Base-by-base conservation (phyloP, 768 basidiomycete genomes). In the Ramaria rubella region DNA sequence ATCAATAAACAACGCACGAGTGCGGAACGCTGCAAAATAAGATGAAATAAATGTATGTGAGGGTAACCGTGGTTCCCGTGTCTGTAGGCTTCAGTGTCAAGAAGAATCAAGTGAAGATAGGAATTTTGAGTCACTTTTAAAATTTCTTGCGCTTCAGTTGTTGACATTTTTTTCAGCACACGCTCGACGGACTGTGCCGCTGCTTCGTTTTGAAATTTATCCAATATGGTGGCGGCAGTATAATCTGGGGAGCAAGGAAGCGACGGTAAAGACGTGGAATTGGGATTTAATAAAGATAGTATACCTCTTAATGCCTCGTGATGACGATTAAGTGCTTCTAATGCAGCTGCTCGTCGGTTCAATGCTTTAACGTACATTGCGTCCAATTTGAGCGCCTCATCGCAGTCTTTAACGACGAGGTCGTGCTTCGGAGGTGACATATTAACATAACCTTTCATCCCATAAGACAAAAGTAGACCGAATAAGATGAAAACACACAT, bases 21-120 rank as follows among this genome's bases (percentile, higher is more conserved):
- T 76, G 61, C 96, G 85, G 87, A 98, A 98, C 8, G 96, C 96
- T 58, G 92, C 87, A 67, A 98, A 93, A 75, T 98, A 99, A 0
- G 95, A 90, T 12, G 87, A 86, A 62, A 96, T 87, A 72, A 99
- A 96, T 0, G 91, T 92, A 61, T 81, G 80, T 14, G 92, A 92
- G 5, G 95, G 95, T 26, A 98, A 75, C 55, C 85, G 81, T 1
- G 85, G 86, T 72, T 89, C 86, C 33, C 94, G 87, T 3, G 75
- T 77, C 83, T 86, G 60, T 19, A 45, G 27, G 19, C 30, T 40
- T 61, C 46, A 62, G 29, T 31, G 36, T 26, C 52, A 54, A 15
- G 21, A 2, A n/a, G 29, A 30, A 21, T n/a, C 11, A 30, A 26
- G 4, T 21, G 6, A 17, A 17, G 11, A 23, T 50, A 24, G 24